Evolutionary conservation across 192 early-diverging fungal species (phyloP).

Genomic region (Linnemannia zychae): DNA sequence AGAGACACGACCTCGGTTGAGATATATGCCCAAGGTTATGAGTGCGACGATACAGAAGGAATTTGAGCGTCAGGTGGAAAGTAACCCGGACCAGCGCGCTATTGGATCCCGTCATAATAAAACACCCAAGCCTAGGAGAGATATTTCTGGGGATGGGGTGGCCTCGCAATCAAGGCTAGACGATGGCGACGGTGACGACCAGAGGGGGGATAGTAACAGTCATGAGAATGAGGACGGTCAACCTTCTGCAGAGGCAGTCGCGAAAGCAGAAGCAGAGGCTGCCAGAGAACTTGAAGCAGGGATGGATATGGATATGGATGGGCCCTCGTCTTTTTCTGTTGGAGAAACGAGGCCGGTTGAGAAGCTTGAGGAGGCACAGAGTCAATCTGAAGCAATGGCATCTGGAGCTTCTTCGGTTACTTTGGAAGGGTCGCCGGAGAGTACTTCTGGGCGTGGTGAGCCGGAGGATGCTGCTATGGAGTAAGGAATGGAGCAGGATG

Average conservation of each 20-base stretch:
- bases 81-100: not conserved
- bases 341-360: not conserved
- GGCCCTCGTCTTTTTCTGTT: not conserved
- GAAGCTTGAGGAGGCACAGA: not conserved
- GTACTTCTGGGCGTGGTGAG: not conserved
- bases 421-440: not conserved
- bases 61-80: constrained; percentile 12
- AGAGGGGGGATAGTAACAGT: not conserved
- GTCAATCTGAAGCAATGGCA: not conserved
- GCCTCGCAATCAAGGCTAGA: not conserved
- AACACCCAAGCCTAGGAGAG: not conserved
- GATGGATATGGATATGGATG: constrained; percentile 18
- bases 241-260: not conserved
- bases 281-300: not conserved
- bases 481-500: no score
- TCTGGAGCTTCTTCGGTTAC: not conserved
- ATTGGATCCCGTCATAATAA: not conserved
- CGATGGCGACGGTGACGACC: not conserved
- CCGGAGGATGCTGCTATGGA: not conserved
- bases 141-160: not conserved
- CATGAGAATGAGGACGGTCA: not conserved
- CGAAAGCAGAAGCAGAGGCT: not conserved
- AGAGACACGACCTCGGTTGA: constrained; percentile 37
- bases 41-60: constrained; percentile 22
- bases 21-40: constrained; percentile 54